Evolutionary conservation across 345 rosid genomes (phyloP), one percentile per base, ranked within the genome.

Genomic region (Cardamine resedifolia): DNA sequence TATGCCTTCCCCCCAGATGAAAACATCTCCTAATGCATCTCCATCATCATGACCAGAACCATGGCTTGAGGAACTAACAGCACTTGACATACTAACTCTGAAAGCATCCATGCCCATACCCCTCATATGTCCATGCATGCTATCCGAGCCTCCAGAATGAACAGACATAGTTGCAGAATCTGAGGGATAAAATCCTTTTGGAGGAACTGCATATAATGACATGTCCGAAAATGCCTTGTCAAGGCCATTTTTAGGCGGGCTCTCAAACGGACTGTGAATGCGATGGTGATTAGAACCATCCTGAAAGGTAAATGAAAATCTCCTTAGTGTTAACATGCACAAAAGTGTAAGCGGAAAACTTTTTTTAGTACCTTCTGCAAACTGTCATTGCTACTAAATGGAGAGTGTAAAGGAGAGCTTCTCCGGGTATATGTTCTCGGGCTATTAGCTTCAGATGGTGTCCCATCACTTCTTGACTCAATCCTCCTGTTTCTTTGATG

Each of bases 31-130:
- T 31, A 83, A 64, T 31, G 85, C 75, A 72, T 79, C 86, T 64
- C 71, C 78, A 75, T 81, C 89, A 65, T 81, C 86, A 47, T 68
- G 79, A 62, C 68, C 72, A 82, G 86, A 83, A 55, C 82, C 83
- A 7, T 79, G 86, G 71, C 82, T 81, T 10, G 86, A 81, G 51
- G 86, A 82, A 66, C 88, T 82, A 55, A 82, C 69, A 33, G 84
- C 97, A 87, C 99, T 95, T 41, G 96, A 95, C 76, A 95, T 77
- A 83, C 99, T 95, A 75, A 95, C 96, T 83, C 99, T 88, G 76
- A 88, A 87, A 78, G 93, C 87, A 77, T 95, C 99, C 86, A 85
- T 72, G 45, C 76, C 74, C 86, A 81, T 84, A 61, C 84, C 76
- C 79, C 82, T 91, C 91, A 86, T 81, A 72, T 91, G 92, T 68